Evolutionary conservation across 2,329 filamentous ascomycete genomes (phyloP).

Genomic region (Dothistroma septosporum): DNA sequence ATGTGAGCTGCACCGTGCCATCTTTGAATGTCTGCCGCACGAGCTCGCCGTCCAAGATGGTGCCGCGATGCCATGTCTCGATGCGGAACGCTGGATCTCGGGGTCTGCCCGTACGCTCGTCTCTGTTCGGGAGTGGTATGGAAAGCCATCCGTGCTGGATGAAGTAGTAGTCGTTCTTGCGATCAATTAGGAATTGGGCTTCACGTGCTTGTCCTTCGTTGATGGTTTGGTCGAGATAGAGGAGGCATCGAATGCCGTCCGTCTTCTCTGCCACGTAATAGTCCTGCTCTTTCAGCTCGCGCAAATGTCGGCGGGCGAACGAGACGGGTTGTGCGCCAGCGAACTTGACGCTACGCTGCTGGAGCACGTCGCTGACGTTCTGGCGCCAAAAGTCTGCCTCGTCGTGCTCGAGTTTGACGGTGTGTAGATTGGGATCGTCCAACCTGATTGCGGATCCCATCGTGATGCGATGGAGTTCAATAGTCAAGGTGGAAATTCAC

Average conservation of each 20-base stretch:
- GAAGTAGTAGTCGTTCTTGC: slow-evolving; percentile 95
- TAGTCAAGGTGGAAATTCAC: not conserved
- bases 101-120: not conserved
- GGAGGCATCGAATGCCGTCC: slow-evolving; percentile 90
- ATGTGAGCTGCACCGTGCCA: slow-evolving; percentile 68
- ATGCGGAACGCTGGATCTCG: slow-evolving; percentile 33
- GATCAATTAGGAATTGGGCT: slow-evolving; percentile 88
- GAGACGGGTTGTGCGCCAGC: slow-evolving; percentile 93
- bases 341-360: slow-evolving; percentile 64
- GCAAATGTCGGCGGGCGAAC: slow-evolving; percentile 75
- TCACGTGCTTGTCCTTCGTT: slow-evolving; percentile 29
- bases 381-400: slow-evolving; percentile 29
- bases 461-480: not conserved
- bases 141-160: slow-evolving; percentile 67
- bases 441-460: slow-evolving; percentile 16
- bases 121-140: slow-evolving; percentile 65
- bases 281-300: slow-evolving; percentile 76
- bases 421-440: not conserved
- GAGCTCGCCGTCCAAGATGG: slow-evolving; percentile 87
- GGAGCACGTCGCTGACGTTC: slow-evolving; percentile 55
- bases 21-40: slow-evolving; percentile 72
- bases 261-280: slow-evolving; percentile 99
- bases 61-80: slow-evolving; percentile 68
- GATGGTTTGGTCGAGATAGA: slow-evolving; percentile 70
- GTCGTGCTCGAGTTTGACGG: slow-evolving; percentile 18